These are phyloP conservation scores for Pyrenopolyporus hunteri DNA, from an alignment of 495 filamentous ascomycete genomes.

Conservation along the genomic window DNA sequence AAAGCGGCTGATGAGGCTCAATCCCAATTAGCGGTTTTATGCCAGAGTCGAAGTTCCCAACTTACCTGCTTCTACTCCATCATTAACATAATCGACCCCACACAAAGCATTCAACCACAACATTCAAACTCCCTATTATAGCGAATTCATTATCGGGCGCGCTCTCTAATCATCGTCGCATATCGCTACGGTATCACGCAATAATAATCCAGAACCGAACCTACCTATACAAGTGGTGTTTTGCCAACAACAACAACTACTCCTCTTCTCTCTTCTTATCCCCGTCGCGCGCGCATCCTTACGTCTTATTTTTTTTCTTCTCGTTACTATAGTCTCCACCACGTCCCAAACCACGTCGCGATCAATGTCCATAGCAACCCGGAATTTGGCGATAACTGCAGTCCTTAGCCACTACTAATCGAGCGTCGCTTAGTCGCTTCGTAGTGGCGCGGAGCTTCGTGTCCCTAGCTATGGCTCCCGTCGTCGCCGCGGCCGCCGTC, in stretches of 20 bases:
- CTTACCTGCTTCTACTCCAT: conserved; percentile 5
- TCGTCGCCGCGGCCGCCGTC: conserved; percentile 56
- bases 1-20: conserved; percentile 36
- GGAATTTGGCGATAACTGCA: conserved; percentile 8
- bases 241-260: no score
- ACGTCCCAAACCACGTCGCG: conserved; percentile 8
- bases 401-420: conserved; percentile 25
- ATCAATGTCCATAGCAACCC: conserved; percentile 32
- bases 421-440: conserved; percentile 20
- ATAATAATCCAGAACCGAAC: not conserved
- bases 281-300: conserved; percentile 1
- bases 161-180: conserved; percentile 11
- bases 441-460: conserved; percentile 10
- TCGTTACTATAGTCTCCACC: not conserved
- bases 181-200: not conserved
- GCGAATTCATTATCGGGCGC: not conserved
- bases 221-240: not conserved
- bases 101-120: conserved; percentile 27
- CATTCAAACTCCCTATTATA: not conserved
- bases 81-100: conserved; percentile 29
- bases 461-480: conserved; percentile 48
- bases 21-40: conserved; percentile 16
- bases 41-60: conserved; percentile 11
- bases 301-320: not conserved
- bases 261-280: not conserved